These are phyloP conservation scores for Aureobasidium sp. DNA, from an alignment of 2,329 filamentous ascomycete genomes.

Conservation along the genomic window DNA sequence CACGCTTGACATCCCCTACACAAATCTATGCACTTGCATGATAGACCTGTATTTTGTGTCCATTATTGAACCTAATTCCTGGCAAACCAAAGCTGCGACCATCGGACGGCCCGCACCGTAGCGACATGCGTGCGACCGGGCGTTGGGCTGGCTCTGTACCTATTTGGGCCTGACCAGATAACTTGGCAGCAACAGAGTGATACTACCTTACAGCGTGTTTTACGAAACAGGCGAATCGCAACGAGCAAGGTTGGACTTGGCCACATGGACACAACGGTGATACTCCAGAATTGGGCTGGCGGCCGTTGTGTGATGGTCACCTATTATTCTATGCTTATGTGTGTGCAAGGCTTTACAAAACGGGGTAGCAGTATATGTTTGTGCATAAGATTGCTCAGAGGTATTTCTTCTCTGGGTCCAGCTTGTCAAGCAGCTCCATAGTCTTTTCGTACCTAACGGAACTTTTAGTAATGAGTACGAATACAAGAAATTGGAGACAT, in stretches of 20 bases:
- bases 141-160: not conserved
- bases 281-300: not conserved
- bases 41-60: not conserved
- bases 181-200: not conserved
- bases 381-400: slow-evolving; percentile 37
- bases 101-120: slow-evolving; percentile 4
- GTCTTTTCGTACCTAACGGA: slow-evolving; percentile 75
- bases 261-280: not conserved
- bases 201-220: not conserved
- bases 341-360: not conserved
- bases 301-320: not conserved
- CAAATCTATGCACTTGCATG: not conserved
- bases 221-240: not conserved
- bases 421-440: slow-evolving; percentile 72
- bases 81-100: not conserved
- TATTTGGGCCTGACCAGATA: not conserved
- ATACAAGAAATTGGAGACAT: slow-evolving; percentile 25
- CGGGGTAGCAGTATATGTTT: not conserved
- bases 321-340: not conserved
- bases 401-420: slow-evolving; percentile 80
- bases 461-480: slow-evolving; percentile 19
- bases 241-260: not conserved
- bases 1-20: not conserved
- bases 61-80: slow-evolving; percentile 2
- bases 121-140: slow-evolving; percentile 1